Conservation (phyloP, 495 filamentous ascomycete species). For the Penicillium roqueforti region DNA sequence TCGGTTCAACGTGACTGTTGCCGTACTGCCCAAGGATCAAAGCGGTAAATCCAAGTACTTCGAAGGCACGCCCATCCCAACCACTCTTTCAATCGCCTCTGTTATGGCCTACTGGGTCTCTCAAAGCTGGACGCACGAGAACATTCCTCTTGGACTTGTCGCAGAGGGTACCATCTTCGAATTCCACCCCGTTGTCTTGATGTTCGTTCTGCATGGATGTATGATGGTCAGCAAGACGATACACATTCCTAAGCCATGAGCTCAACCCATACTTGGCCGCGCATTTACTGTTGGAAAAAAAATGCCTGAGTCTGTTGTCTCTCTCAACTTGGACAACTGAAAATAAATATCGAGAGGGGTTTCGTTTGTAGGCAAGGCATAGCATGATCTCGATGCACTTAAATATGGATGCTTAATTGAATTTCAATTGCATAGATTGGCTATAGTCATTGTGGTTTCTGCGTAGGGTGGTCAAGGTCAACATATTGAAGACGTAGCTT, state of each 20-base stretch:
- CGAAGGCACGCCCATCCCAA: constrained; percentile 95
- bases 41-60: constrained; percentile 91
- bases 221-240: constrained; percentile 92
- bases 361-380: constrained; percentile 16
- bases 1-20: constrained; percentile 94
- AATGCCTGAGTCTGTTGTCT: constrained; percentile 18
- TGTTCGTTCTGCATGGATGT: constrained; percentile 84
- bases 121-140: constrained; percentile 71
- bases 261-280: constrained; percentile 8
- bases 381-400: constrained; percentile 23
- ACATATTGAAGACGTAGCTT: not conserved
- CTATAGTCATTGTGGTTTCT: constrained; percentile 8
- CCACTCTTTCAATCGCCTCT: constrained; percentile 69
- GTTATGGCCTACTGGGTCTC: constrained; percentile 89
- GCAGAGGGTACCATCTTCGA: constrained; percentile 66
- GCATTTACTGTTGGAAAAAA: constrained; percentile 11
- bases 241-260: constrained; percentile 90
- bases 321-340: constrained; percentile 16
- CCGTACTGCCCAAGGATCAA: constrained; percentile 82
- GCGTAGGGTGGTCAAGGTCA: not conserved
- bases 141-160: constrained; percentile 66
- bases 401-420: constrained; percentile 20
- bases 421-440: constrained; percentile 20
- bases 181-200: constrained; percentile 75
- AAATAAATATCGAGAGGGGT: constrained; percentile 20